Evolutionary conservation across 78 protist genomes (phyloP).

Genomic region (Mantamonas sphyraenae): DNA sequence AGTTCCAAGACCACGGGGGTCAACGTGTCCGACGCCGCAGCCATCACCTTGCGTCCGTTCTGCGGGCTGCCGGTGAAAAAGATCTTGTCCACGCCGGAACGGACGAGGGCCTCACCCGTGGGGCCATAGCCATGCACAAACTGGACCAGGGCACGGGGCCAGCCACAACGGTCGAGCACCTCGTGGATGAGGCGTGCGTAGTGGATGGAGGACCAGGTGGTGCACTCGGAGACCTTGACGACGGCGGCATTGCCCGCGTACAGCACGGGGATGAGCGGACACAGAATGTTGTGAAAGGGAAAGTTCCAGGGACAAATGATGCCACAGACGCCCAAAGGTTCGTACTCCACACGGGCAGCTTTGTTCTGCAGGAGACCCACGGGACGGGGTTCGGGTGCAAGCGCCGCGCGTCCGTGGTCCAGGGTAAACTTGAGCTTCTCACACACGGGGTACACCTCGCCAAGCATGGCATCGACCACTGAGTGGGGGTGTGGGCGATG

Average conservation of each 20-base stretch:
- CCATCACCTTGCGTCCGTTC: slow-evolving; percentile 67
- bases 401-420: slow-evolving; percentile 47
- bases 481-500: no score
- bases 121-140: slow-evolving; percentile 12
- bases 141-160: slow-evolving; percentile 48
- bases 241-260: slow-evolving; percentile 62
- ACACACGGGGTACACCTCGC: slow-evolving; percentile 54
- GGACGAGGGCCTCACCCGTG: not conserved
- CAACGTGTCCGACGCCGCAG: slow-evolving; percentile 47
- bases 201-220: slow-evolving; percentile 36
- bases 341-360: slow-evolving; percentile 43
- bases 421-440: slow-evolving; percentile 62
- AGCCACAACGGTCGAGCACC: slow-evolving; percentile 39
- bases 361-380: slow-evolving; percentile 24
- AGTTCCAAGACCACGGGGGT: slow-evolving; percentile 51
- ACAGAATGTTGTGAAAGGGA: slow-evolving; percentile 55
- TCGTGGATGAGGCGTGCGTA: slow-evolving; percentile 37
- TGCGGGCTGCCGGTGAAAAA: slow-evolving; percentile 60
- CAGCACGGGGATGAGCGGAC: slow-evolving; percentile 61
- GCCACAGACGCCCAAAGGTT: slow-evolving; percentile 44
- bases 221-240: slow-evolving; percentile 59
- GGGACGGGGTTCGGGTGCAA: slow-evolving; percentile 29
- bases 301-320: slow-evolving; percentile 60
- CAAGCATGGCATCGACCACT: slow-evolving; percentile 61
- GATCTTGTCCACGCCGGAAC: slow-evolving; percentile 48